These are phyloP conservation scores for Eucommia ulmoides DNA, from an alignment of 257 asterid species.

Conservation along the genomic window DNA sequence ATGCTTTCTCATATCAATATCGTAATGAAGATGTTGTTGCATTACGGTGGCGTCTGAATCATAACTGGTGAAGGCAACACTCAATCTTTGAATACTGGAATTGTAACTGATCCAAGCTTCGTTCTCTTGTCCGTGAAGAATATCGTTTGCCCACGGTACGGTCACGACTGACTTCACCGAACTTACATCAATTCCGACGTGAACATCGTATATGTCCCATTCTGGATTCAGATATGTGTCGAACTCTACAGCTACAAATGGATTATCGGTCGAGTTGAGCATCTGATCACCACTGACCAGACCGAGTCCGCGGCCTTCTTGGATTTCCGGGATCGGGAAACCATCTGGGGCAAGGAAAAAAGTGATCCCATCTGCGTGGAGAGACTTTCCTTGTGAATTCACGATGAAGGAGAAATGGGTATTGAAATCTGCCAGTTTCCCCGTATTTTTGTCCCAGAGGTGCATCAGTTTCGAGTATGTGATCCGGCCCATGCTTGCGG, in stretches of 20 bases:
- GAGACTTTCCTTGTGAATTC: constrained; percentile 2
- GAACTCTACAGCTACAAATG: constrained; percentile 18
- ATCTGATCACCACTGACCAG: constrained; percentile 4
- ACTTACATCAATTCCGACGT: constrained; percentile 24
- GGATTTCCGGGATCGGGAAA: constrained; percentile 11
- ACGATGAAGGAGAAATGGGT: constrained; percentile 19
- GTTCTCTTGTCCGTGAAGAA: constrained; percentile 5
- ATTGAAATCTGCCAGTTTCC: constrained; percentile 14
- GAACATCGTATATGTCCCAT: constrained; percentile 28
- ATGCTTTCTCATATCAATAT: background rate
- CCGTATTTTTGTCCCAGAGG: constrained; percentile 21
- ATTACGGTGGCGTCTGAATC: background rate
- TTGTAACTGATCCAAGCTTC: constrained; percentile 23
- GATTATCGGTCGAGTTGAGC: background rate
- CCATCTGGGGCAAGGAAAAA: constrained; percentile 20
- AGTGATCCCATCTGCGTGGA: constrained; percentile 12
- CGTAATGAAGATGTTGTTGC: background rate
- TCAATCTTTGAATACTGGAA: constrained; percentile 9
- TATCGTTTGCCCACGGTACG: constrained; percentile 14
- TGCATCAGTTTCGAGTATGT: constrained; percentile 12
- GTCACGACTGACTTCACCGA: constrained; percentile 11
- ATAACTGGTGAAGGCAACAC: constrained; percentile 8
- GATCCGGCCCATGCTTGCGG: constrained; percentile 20
- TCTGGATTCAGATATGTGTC: constrained; percentile 3
- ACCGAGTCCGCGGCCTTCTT: constrained; percentile 11